A percentile compares a stretch with the other conserved stretches of the same genome.
Conservation (phyloP, 331 rosid species). For the Arachis monticola region DNA sequence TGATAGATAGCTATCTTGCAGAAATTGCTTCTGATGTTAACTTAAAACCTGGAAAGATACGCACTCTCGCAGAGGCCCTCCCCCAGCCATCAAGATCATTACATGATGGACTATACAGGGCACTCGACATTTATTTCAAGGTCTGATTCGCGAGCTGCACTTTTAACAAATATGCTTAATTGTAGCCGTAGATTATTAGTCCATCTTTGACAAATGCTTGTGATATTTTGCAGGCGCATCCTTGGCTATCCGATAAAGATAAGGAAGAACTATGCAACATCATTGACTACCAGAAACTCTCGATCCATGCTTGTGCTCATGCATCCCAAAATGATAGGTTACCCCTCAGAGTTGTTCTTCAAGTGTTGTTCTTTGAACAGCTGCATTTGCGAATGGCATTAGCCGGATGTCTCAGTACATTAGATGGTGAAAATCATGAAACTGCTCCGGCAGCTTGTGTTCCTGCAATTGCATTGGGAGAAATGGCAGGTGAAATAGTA, state of each 20-base stretch:
- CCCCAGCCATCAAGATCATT: constrained; percentile 78
- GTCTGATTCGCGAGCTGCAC: constrained; percentile 50
- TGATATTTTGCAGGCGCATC: constrained; percentile 78
- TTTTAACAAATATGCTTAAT: constrained; percentile 27
- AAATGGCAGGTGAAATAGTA: constrained; percentile 64
- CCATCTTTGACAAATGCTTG: background rate
- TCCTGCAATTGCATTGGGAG: constrained; percentile 40
- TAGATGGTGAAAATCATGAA: constrained; percentile 52
- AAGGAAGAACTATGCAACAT: constrained; percentile 89
- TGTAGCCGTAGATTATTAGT: constrained; percentile 31
- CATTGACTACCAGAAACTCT: constrained; percentile 80
- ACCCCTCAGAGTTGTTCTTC: constrained; percentile 92
- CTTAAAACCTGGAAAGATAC: constrained; percentile 71
- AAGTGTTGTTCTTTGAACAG: constrained; percentile 94
- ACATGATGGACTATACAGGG: constrained; percentile 91
- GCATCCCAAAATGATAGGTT: constrained; percentile 90
- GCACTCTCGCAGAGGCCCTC: constrained; percentile 68
- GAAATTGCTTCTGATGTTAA: constrained; percentile 94
- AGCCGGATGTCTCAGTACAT: constrained; percentile 72
- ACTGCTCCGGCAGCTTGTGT: constrained; percentile 63
- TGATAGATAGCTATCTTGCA: constrained; percentile 82
- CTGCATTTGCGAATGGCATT: constrained; percentile 84
- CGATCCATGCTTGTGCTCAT: constrained; percentile 95
- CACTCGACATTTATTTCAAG: constrained; percentile 87
- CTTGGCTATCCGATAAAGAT: constrained; percentile 73